Percentiles rank a stretch among this genome's conserved stretches.
phyloP scores from a whole-genome alignment of 441 rosid genomes.

The Populus hybrid region DNA sequence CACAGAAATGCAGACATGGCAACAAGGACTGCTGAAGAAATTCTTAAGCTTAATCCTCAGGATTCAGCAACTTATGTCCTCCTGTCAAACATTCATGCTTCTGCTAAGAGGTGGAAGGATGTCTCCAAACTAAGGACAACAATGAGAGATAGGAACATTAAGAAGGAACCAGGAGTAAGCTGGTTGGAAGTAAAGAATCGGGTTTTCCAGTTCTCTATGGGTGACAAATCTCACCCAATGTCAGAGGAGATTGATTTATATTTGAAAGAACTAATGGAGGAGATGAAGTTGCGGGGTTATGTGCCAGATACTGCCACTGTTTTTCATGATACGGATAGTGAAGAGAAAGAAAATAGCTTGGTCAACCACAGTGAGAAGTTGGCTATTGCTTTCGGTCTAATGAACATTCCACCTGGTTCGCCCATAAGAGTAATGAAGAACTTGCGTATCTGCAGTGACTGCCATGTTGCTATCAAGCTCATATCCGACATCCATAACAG shows the following conservation, averaged over 20 bases:
- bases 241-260: constrained; percentile 54
- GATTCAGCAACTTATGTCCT: constrained; percentile 84
- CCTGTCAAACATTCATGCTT: constrained; percentile 70
- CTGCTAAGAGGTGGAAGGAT: constrained; percentile 62
- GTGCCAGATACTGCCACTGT: constrained; percentile 65
- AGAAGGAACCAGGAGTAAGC: constrained; percentile 85
- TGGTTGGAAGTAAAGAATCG: constrained; percentile 80
- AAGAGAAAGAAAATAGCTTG: constrained; percentile 69
- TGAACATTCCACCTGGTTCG: constrained; percentile 46
- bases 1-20: constrained; percentile 75
- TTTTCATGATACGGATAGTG: constrained; percentile 72
- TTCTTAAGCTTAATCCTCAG: constrained; percentile 60
- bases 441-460: constrained; percentile 69
- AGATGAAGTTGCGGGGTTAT: constrained; percentile 68
- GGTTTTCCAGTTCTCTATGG: constrained; percentile 62
- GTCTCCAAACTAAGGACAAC: constrained; percentile 69
- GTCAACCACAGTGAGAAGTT: constrained; percentile 80
- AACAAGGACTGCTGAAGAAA: constrained; percentile 55
- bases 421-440: constrained; percentile 85
- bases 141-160: constrained; percentile 73
- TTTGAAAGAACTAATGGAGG: constrained; percentile 50
- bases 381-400: constrained; percentile 72
- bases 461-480: constrained; percentile 64
- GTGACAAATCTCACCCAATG: constrained; percentile 55
- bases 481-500: constrained; percentile 56